Percentiles rank a stretch among this genome's conserved stretches.
These are phyloP conservation scores for Cardiospermum halicacabum DNA, from an alignment of 345 rosid species.

Conservation along the genomic window DNA sequence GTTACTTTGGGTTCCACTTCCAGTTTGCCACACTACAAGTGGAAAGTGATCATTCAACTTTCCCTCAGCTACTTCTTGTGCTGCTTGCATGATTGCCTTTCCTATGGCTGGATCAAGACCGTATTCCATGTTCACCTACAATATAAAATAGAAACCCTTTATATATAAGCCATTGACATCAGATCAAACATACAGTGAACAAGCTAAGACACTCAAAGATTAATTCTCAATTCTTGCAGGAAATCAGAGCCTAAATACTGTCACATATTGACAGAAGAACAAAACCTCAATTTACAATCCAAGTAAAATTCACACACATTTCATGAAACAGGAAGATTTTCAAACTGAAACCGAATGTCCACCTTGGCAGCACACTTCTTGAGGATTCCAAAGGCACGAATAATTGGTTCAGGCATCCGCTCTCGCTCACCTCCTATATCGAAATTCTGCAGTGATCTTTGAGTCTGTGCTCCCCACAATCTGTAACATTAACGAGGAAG, in stretches of 20 bases:
- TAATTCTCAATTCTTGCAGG: not conserved
- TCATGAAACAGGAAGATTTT: not conserved
- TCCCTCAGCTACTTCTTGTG: slow-evolving; percentile 92
- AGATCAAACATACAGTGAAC: not conserved
- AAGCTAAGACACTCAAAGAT: not conserved
- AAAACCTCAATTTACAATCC: not conserved
- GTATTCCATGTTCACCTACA: slow-evolving; percentile 84
- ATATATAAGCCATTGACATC: not conserved
- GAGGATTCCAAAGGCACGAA: slow-evolving; percentile 89
- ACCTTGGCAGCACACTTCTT: slow-evolving; percentile 98
- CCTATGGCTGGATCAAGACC: slow-evolving; percentile 86
- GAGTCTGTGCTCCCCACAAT: slow-evolving; percentile 98
- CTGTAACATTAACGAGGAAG: slow-evolving; percentile 24
- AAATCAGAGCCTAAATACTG: not conserved
- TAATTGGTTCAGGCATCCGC: slow-evolving; percentile 89
- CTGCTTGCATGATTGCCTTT: slow-evolving; percentile 88
- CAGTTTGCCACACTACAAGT: slow-evolving; percentile 97
- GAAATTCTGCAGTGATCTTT: slow-evolving; percentile 88
- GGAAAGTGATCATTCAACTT: slow-evolving; percentile 85
- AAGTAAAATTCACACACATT: not conserved
- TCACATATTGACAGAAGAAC: not conserved
- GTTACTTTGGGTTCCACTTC: slow-evolving; percentile 99
- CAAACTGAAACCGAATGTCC: not conserved
- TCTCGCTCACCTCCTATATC: slow-evolving; percentile 94
- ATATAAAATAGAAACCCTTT: not conserved